These are phyloP conservation scores for Sindora glabra DNA, from an alignment of 306 rosid species.

Conservation along the genomic window DNA sequence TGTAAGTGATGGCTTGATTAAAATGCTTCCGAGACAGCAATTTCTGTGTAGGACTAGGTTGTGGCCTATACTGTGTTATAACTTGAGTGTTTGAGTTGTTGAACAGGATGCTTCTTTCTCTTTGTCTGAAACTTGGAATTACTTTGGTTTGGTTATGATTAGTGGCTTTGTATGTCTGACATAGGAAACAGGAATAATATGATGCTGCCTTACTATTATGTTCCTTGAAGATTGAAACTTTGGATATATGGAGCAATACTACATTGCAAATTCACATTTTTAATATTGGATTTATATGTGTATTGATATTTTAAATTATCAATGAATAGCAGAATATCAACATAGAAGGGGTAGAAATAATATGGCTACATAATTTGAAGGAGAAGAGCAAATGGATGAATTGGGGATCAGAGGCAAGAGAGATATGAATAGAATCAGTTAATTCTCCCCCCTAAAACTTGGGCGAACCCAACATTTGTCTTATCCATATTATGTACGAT, in stretches of 20 bases:
- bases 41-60: not conserved
- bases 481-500: not conserved
- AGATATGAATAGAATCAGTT: not conserved
- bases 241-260: not conserved
- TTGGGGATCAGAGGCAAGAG: not conserved
- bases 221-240: too few species aligned
- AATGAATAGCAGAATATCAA: not conserved
- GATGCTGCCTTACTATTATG: not conserved
- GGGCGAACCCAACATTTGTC: not conserved
- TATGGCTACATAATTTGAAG: not conserved
- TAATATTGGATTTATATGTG: not conserved
- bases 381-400: not conserved
- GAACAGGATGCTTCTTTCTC: not conserved
- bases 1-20: conserved; percentile 36
- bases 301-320: not conserved
- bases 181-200: not conserved
- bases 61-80: not conserved
- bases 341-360: not conserved
- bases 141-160: not conserved
- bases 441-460: too few species aligned
- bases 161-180: not conserved
- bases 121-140: not conserved
- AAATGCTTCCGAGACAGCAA: not conserved
- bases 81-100: not conserved
- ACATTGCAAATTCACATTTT: not conserved